Evolutionary conservation across 129 eudicot genomes (phyloP).

Genomic region (Lonicera japonica): DNA sequence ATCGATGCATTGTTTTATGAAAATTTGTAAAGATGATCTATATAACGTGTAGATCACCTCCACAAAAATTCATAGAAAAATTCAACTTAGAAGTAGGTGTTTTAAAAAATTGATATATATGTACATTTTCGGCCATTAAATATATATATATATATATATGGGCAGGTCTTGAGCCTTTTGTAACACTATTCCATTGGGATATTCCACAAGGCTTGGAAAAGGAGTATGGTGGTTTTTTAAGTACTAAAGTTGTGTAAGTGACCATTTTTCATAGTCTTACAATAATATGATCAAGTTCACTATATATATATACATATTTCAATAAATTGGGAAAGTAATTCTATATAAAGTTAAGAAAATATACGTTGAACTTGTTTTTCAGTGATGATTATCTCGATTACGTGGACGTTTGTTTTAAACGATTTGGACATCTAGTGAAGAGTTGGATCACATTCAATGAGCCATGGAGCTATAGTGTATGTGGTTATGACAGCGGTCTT

Average conservation of each 20-base stretch:
- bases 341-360: neutral
- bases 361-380: neutral
- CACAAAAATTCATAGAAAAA: too few species aligned
- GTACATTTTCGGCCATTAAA: too few species aligned
- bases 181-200: conserved; percentile 6
- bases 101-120: too few species aligned
- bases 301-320: too few species aligned
- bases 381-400: conserved; percentile 23
- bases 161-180: neutral
- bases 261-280: neutral
- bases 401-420: conserved; percentile 29
- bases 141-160: neutral
- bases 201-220: neutral
- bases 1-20: too few species aligned
- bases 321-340: too few species aligned
- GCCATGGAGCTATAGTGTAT: conserved; percentile 7
- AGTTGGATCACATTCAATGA: conserved; percentile 42
- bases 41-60: too few species aligned
- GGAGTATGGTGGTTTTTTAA: neutral
- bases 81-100: too few species aligned
- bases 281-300: neutral
- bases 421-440: conserved; percentile 45
- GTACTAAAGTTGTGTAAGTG: neutral
- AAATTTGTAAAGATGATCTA: too few species aligned
- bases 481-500: conserved; percentile 18